Percentiles rank a stretch among this genome's conserved stretches.
These are phyloP conservation scores for Lathyrus tuberosus DNA, from an alignment of 306 rosid species.

Conservation along the genomic window DNA sequence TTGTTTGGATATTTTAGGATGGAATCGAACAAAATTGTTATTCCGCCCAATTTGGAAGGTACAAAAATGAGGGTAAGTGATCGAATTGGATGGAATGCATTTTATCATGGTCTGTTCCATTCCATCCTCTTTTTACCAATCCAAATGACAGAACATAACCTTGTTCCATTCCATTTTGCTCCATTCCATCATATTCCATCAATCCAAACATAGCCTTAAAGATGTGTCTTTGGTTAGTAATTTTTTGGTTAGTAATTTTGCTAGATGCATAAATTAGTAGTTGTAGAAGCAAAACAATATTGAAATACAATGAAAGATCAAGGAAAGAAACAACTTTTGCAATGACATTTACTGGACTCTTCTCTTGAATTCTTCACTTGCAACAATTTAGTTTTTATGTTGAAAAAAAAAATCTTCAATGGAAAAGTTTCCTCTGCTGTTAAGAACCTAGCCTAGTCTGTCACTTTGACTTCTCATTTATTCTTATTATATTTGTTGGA, in stretches of 20 bases:
- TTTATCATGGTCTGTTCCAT: too few relatives aligned
- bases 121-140: too few relatives aligned
- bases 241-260: conserved; percentile 6
- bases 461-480: too few relatives aligned
- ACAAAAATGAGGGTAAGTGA: too few relatives aligned
- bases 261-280: not conserved
- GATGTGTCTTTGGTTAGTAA: conserved; percentile 3
- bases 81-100: too few relatives aligned
- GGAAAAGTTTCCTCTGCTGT: not conserved
- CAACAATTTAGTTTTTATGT: not conserved
- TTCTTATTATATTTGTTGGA: too few relatives aligned
- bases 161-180: too few relatives aligned
- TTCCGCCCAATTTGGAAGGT: too few relatives aligned
- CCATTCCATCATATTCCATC: too few relatives aligned
- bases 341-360: conserved; percentile 10
- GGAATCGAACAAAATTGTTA: too few relatives aligned
- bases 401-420: conserved; percentile 2
- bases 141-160: too few relatives aligned
- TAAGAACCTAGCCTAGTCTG: not conserved
- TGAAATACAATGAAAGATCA: conserved; percentile 9
- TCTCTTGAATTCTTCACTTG: conserved; percentile 2
- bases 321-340: not conserved
- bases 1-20: too few relatives aligned
- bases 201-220: not conserved
- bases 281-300: not conserved